phyloP scores from a whole-genome alignment of 192 early-diverging fungal genomes.

The Glomus cerebriforme region DNA sequence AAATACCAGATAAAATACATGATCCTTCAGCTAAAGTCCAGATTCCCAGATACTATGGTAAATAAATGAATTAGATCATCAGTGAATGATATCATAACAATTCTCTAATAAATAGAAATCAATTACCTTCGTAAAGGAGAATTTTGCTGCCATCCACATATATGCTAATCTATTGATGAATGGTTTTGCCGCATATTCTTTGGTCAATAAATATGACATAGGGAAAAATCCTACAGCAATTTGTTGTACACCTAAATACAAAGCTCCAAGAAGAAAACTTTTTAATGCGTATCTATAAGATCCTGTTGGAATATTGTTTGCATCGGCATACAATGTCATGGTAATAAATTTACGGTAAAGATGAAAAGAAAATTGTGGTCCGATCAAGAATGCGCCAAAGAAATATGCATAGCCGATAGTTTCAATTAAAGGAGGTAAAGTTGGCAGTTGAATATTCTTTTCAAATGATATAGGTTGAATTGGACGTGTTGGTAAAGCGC shows the following conservation, averaged over 20 bases:
- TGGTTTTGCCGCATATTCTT: conserved; percentile 42
- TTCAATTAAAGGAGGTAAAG: conserved; percentile 48
- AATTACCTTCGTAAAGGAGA: conserved; percentile 51
- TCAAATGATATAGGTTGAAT: conserved; percentile 50
- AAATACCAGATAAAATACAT: conserved; percentile 57
- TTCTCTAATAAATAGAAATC: background rate
- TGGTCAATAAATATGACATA: conserved; percentile 44
- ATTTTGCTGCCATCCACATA: conserved; percentile 54
- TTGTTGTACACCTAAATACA: conserved; percentile 51
- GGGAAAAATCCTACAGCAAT: conserved; percentile 49
- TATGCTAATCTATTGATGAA: conserved; percentile 41
- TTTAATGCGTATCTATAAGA: conserved; percentile 41
- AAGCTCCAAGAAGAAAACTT: conserved; percentile 42
- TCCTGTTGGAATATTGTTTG: conserved; percentile 40
- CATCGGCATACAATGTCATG: conserved; percentile 45
- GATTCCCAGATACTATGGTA: conserved; percentile 57
- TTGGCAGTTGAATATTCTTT: conserved; percentile 44
- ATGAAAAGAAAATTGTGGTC: conserved; percentile 65
- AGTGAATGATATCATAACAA: background rate
- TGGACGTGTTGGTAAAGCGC: background rate
- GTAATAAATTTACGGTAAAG: conserved; percentile 53
- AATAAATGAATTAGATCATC: background rate
- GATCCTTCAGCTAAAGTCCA: conserved; percentile 64
- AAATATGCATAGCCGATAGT: conserved; percentile 59
- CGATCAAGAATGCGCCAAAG: conserved; percentile 59